A percentile compares a stretch with the other conserved stretches of the same genome.
Conservation (phyloP, 2,329 filamentous ascomycete genomes). For the Ophiostoma sp. region DNA sequence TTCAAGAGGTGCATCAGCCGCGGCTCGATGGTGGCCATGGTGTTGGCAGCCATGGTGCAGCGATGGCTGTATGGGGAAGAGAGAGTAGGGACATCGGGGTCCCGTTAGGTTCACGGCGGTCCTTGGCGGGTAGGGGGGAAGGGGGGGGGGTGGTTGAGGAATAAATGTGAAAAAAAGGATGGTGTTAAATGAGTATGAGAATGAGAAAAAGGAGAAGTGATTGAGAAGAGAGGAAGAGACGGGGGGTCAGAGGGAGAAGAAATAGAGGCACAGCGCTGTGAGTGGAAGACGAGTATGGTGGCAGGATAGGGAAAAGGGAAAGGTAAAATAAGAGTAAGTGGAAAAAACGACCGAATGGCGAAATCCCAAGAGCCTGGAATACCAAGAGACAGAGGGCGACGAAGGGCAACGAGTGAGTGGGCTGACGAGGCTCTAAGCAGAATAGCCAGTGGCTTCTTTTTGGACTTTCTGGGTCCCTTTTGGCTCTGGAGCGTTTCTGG, state of each 20-base stretch:
- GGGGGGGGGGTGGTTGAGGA: neutral
- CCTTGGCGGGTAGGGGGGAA: slow-evolving; percentile 9
- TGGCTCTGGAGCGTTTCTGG: neutral
- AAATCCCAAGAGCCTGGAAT: slow-evolving; percentile 9
- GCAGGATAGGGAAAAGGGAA: slow-evolving; percentile 11
- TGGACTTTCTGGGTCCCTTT: neutral
- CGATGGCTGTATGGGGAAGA: slow-evolving; percentile 36
- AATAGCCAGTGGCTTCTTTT: slow-evolving; percentile 18
- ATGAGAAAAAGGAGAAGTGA: neutral
- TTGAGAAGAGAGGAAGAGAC: neutral
- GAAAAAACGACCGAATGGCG: neutral
- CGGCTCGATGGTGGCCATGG: slow-evolving; percentile 66
- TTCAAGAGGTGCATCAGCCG: slow-evolving; percentile 66
- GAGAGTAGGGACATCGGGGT: slow-evolving; percentile 40
- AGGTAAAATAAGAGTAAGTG: slow-evolving; percentile 18
- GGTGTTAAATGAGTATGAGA: slow-evolving; percentile 7
- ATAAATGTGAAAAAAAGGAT: neutral
- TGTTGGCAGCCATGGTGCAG: slow-evolving; percentile 61
- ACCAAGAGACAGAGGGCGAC: neutral
- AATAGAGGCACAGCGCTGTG: neutral
- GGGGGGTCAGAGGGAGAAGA: neutral
- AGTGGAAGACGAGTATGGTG: neutral
- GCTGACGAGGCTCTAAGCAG: slow-evolving; percentile 22
- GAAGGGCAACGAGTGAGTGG: slow-evolving; percentile 15
- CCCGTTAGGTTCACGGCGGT: slow-evolving; percentile 6